These are phyloP conservation scores for Xylariaceae sp. DNA, from an alignment of 2,329 filamentous ascomycete genomes.

Conservation along the genomic window DNA sequence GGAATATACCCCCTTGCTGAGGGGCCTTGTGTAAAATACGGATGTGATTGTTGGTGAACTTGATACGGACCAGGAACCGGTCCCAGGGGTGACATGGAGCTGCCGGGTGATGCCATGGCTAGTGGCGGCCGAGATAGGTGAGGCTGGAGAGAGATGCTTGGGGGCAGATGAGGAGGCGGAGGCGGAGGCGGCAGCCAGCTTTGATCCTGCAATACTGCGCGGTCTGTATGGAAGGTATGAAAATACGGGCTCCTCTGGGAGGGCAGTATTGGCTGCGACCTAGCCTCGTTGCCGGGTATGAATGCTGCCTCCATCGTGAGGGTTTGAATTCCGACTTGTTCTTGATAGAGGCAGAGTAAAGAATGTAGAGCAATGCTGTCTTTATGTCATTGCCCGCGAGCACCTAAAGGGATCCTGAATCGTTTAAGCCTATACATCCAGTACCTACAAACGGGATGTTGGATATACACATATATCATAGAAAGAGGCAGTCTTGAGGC, in stretches of 20 bases:
- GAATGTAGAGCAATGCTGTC: no score
- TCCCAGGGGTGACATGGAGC: neutral
- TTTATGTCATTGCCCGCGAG: no score
- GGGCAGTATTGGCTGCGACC: constrained; percentile 10
- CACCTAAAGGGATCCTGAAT: no score
- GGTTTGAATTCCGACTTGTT: neutral
- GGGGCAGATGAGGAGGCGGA: neutral
- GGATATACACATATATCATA: no score
- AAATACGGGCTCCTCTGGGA: constrained; percentile 11
- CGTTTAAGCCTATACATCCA: no score
- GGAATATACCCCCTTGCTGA: constrained; percentile 11
- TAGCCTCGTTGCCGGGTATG: neutral
- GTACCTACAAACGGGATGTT: no score
- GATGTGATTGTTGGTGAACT: constrained; percentile 2
- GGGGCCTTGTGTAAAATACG: constrained; percentile 7
- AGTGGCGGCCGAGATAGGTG: neutral
- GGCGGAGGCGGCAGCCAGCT: constrained; percentile 2
- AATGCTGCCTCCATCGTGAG: neutral
- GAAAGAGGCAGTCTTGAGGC: no score
- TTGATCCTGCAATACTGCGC: constrained; percentile 1
- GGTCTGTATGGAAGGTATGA: neutral
- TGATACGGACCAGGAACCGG: neutral
- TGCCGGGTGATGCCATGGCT: neutral
- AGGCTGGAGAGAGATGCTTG: neutral
- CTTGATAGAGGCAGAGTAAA: neutral